Conservation (phyloP, 2,329 filamentous ascomycete genomes). For the Botryotinia calthae region DNA sequence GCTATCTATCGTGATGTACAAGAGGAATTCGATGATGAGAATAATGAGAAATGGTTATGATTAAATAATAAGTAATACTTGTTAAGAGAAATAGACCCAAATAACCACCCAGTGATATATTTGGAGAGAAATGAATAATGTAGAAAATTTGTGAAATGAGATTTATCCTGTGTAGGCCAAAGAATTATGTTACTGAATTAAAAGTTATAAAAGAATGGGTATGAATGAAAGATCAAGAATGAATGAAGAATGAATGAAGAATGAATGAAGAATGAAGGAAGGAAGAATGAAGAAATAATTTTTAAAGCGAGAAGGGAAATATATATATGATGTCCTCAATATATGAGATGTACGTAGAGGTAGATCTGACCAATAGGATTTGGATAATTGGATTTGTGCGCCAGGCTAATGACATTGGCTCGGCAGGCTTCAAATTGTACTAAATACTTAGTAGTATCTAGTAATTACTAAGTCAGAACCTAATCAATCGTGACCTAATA, state of each 20-base stretch:
- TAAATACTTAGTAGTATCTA: background rate
- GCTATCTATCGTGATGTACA: background rate
- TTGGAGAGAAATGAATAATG: background rate
- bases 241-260: background rate
- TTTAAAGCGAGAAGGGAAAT: background rate
- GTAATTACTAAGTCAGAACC: background rate
- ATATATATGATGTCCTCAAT: background rate
- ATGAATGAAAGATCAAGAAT: background rate
- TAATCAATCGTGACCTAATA: background rate
- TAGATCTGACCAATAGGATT: background rate
- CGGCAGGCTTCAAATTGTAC: background rate
- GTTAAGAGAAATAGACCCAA: background rate
- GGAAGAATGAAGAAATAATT: too few relatives aligned
- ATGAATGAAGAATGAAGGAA: too few relatives aligned
- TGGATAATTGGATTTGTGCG: background rate
- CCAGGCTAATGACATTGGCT: background rate
- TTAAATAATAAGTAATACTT: background rate
- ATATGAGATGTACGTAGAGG: background rate
- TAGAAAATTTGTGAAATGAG: background rate
- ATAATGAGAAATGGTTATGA: background rate
- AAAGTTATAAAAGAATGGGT: background rate
- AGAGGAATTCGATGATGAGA: background rate
- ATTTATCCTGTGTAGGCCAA: background rate
- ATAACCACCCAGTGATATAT: background rate
- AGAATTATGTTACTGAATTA: background rate